A percentile compares a stretch with the other conserved stretches of the same genome.
phyloP scores from a whole-genome alignment of 202 grass and related monocot genomes.

The Saccharum hybrid region DNA sequence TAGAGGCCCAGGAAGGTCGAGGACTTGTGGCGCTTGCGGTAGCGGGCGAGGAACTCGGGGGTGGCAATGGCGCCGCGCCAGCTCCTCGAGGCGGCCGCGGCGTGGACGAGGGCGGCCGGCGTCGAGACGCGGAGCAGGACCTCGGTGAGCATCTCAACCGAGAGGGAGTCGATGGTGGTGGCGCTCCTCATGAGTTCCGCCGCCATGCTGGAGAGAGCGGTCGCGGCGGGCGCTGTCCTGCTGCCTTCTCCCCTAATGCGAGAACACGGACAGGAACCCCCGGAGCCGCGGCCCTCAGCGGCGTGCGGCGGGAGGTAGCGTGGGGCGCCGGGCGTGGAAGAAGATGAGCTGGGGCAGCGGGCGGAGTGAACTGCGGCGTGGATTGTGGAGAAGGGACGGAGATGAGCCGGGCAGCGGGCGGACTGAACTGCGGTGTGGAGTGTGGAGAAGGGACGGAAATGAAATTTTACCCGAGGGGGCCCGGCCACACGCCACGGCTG shows the following conservation, averaged over 20 bases:
- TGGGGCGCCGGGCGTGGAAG: no score
- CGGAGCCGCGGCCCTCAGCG: no score
- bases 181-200: not conserved
- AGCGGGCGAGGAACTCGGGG: not conserved
- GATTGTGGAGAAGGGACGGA: no score
- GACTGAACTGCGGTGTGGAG: no score
- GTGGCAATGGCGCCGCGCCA: not conserved
- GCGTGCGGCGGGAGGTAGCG: no score
- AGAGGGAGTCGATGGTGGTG: not conserved
- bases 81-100: slow-evolving; percentile 7
- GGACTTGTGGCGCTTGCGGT: slow-evolving; percentile 1
- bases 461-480: no score
- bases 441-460: no score
- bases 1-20: slow-evolving; percentile 23
- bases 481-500: no score
- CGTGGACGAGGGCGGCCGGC: slow-evolving; percentile 21
- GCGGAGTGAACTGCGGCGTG: no score
- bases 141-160: not conserved
- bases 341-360: no score
- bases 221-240: not conserved
- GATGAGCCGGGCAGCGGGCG: no score
- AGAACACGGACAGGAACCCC: not conserved
- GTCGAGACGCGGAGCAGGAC: slow-evolving; percentile 14
- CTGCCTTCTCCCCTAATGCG: not conserved
- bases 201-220: not conserved